These are phyloP conservation scores for Plasmodium berghei DNA, from an alignment of 169 alveolate species.

Conservation along the genomic window DNA sequence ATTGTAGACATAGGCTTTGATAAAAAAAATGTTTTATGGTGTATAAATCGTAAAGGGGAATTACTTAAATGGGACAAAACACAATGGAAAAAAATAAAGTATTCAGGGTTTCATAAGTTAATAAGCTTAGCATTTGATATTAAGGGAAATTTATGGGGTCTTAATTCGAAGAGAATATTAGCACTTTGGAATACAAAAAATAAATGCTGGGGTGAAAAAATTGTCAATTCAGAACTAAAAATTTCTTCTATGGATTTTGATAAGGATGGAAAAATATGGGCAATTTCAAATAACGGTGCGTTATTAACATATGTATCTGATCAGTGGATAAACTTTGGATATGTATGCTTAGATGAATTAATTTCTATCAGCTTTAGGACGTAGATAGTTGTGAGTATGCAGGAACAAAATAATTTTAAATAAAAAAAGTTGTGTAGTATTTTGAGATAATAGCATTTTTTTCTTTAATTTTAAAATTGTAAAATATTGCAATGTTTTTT, in stretches of 20 bases:
- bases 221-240: slow-evolving; percentile 47
- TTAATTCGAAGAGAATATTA: slow-evolving; percentile 53
- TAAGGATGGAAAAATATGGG: slow-evolving; percentile 51
- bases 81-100: slow-evolving; percentile 49
- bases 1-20: slow-evolving; percentile 71
- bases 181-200: slow-evolving; percentile 64
- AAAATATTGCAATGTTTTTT: too few species aligned
- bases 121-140: slow-evolving; percentile 62
- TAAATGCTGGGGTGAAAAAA: slow-evolving; percentile 63
- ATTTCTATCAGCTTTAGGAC: slow-evolving; percentile 55
- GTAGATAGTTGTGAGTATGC: neutral
- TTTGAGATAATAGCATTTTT: too few species aligned
- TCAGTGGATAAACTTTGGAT: slow-evolving; percentile 71
- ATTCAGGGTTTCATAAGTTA: slow-evolving; percentile 58
- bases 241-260: slow-evolving; percentile 70
- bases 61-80: slow-evolving; percentile 67
- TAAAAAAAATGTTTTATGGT: slow-evolving; percentile 71
- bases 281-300: slow-evolving; percentile 55
- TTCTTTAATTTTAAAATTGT: too few species aligned
- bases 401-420: too few species aligned
- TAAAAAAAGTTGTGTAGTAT: too few species aligned
- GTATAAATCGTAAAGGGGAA: slow-evolving; percentile 73
- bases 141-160: slow-evolving; percentile 72
- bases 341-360: slow-evolving; percentile 36
- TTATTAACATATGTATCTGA: slow-evolving; percentile 53